These are phyloP conservation scores for Nigrospora sphaerica DNA, from an alignment of 2,329 filamentous ascomycete species.

Conservation along the genomic window DNA sequence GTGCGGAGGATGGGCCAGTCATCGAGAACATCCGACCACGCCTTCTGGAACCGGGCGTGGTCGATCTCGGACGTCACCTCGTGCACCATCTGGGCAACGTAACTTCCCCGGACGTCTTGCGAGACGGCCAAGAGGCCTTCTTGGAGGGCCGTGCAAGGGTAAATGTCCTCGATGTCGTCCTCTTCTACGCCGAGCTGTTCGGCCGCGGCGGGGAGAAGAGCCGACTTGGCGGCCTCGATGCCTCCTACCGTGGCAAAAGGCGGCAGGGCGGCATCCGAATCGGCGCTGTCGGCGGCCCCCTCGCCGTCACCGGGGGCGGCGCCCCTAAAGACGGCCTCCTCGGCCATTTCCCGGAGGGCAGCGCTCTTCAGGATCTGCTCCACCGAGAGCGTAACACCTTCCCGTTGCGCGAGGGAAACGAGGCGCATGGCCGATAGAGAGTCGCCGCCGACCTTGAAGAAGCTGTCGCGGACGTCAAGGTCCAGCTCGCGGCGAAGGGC, in stretches of 20 bases:
- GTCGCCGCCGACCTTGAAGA: conserved; percentile 23
- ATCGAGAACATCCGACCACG: conserved; percentile 3
- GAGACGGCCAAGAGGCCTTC: conserved; percentile 20
- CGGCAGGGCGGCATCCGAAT: not conserved
- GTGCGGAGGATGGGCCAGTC: not conserved
- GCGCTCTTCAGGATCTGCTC: not conserved
- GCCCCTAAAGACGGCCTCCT: not conserved
- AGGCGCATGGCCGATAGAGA: conserved; percentile 28
- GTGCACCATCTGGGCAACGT: conserved; percentile 14
- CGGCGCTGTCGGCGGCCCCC: not conserved
- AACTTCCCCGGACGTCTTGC: conserved; percentile 10
- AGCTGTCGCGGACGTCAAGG: conserved; percentile 3
- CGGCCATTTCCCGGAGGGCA: not conserved
- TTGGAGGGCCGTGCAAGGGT: conserved; percentile 20
- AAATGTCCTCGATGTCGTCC: conserved; percentile 15
- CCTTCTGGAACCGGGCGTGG: conserved; percentile 6
- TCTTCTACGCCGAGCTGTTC: conserved; percentile 1
- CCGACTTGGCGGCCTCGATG: not conserved
- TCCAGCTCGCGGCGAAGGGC: not conserved
- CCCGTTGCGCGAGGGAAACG: conserved; percentile 7
- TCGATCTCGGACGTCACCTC: conserved; percentile 1
- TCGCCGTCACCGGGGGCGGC: not conserved
- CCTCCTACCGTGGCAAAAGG: not conserved
- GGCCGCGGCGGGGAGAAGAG: not conserved
- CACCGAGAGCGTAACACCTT: not conserved